These are phyloP conservation scores for Rutstroemia sp. DNA, from an alignment of 2,329 filamentous ascomycete species.

Conservation along the genomic window DNA sequence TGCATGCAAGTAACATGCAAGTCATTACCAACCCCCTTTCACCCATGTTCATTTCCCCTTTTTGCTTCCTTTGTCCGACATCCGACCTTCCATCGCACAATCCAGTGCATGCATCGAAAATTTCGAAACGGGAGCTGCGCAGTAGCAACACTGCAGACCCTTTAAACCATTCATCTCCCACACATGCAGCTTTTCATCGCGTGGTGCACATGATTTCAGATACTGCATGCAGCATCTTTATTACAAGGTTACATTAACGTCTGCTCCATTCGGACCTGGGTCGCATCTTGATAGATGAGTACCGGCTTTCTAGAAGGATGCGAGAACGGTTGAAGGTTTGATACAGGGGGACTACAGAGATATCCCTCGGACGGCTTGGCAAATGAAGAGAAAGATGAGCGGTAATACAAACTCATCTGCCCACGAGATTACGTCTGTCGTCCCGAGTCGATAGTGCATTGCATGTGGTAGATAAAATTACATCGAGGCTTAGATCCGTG, in stretches of 20 bases:
- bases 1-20: neutral
- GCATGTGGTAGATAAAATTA: neutral
- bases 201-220: neutral
- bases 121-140: neutral
- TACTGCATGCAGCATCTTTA: neutral
- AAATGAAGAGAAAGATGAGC: neutral
- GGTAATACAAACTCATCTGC: neutral
- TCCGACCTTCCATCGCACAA: neutral
- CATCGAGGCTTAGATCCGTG: neutral
- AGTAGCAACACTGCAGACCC: neutral
- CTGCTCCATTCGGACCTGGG: neutral
- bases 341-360: neutral
- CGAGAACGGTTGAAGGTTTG: conserved; percentile 2
- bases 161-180: neutral
- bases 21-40: neutral
- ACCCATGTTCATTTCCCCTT: neutral
- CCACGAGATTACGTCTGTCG: neutral
- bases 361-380: neutral
- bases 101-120: neutral
- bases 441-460: neutral
- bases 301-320: conserved; percentile 8
- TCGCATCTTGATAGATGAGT: neutral
- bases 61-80: neutral
- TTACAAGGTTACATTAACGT: neutral
- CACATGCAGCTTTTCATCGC: neutral